Evolutionary conservation across 2,329 filamentous ascomycete species (phyloP).

Genomic region (Basipetospora chlamydospora): DNA sequence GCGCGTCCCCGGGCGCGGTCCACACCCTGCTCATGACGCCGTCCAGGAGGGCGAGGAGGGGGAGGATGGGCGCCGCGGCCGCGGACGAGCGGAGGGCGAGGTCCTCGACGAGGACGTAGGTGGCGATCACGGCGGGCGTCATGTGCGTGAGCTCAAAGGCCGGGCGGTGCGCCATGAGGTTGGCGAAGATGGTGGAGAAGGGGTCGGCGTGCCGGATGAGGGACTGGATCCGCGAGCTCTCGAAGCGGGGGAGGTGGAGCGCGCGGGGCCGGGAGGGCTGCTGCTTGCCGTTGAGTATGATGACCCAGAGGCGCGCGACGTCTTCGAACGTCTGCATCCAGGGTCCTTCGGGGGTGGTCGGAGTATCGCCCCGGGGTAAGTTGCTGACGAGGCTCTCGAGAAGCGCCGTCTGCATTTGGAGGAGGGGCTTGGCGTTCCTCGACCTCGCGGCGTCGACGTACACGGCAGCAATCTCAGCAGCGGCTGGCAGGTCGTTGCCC

Average conservation of each 20-base stretch:
- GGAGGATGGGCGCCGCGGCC: background rate
- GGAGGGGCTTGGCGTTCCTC: background rate
- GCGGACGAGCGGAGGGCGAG: background rate
- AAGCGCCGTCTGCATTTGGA: conserved; percentile 6
- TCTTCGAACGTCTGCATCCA: background rate
- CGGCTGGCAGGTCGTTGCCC: background rate
- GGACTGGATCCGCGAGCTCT: background rate
- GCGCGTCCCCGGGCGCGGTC: background rate
- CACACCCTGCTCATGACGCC: conserved; percentile 4
- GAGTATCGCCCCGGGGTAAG: background rate
- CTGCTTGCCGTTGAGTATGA: background rate
- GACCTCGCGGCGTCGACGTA: conserved; percentile 2
- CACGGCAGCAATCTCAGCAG: conserved; percentile 6
- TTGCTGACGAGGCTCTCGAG: conserved; percentile 1
- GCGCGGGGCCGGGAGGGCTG: background rate
- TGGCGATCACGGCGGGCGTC: conserved; percentile 5
- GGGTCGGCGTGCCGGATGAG: background rate
- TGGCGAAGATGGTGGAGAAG: conserved; percentile 1
- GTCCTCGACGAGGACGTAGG: conserved; percentile 6
- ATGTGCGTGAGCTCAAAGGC: background rate
- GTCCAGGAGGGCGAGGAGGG: conserved; percentile 6
- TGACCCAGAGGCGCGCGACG: background rate
- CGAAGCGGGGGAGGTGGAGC: background rate
- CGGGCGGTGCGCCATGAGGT: conserved; percentile 3
- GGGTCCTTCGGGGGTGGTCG: background rate